Evolutionary conservation across 2,329 filamentous ascomycete species (phyloP).

Genomic region (Xenosphaeropsis pyriputrescens): DNA sequence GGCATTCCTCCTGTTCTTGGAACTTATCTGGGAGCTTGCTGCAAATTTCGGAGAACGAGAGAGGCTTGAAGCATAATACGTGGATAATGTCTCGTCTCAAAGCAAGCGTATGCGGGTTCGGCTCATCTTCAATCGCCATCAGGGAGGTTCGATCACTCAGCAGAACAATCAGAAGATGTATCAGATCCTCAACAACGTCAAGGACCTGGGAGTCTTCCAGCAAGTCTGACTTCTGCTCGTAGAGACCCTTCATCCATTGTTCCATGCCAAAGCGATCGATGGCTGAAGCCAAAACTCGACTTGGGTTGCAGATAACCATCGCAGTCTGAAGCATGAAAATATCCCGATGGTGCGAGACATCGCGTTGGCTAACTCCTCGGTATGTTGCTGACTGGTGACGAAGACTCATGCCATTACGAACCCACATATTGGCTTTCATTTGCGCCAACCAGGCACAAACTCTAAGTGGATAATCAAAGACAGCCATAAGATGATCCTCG

Average conservation of each 20-base stretch:
- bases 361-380: slow-evolving; percentile 73
- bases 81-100: slow-evolving; percentile 86
- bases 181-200: slow-evolving; percentile 89
- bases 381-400: slow-evolving; percentile 93
- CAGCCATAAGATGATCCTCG: slow-evolving; percentile 71
- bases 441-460: slow-evolving; percentile 95
- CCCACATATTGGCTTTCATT: slow-evolving; percentile 98
- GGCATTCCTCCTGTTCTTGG: slow-evolving; percentile 79
- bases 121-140: slow-evolving; percentile 50
- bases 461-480: slow-evolving; percentile 85
- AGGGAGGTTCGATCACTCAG: slow-evolving; percentile 80
- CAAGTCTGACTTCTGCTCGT: slow-evolving; percentile 53
- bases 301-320: slow-evolving; percentile 71
- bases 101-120: slow-evolving; percentile 48
- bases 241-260: slow-evolving; percentile 75
- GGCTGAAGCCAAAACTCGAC: slow-evolving; percentile 73
- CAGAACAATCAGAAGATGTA: slow-evolving; percentile 82
- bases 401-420: slow-evolving; percentile 90
- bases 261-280: slow-evolving; percentile 84
- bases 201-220: slow-evolving; percentile 82
- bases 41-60: slow-evolving; percentile 87
- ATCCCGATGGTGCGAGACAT: slow-evolving; percentile 88
- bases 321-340: slow-evolving; percentile 89
- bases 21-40: slow-evolving; percentile 78
- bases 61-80: slow-evolving; percentile 86